These are phyloP conservation scores for Syncephalastrum monosporum DNA, from an alignment of 371 early-diverging fungal genomes.

Conservation along the genomic window DNA sequence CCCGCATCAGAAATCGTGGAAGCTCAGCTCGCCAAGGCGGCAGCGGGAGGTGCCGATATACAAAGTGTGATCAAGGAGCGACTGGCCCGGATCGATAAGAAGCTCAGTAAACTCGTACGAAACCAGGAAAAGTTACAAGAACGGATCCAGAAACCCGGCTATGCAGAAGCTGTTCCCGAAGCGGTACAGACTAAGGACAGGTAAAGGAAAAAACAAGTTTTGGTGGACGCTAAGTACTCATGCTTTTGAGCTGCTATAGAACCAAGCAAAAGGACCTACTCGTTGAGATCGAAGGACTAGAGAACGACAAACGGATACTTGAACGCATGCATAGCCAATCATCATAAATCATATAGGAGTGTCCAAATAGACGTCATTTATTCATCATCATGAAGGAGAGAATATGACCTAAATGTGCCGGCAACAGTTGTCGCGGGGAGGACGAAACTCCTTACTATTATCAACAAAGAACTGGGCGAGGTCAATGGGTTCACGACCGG, in stretches of 20 bases:
- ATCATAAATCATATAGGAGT: conserved; percentile 4
- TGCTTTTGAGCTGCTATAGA: conserved; percentile 17
- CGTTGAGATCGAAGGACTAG: conserved; percentile 25
- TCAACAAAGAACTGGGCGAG: conserved; percentile 13
- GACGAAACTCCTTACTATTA: conserved; percentile 13
- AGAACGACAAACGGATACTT: conserved; percentile 29
- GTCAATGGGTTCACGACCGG: conserved; percentile 15
- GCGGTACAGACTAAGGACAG: conserved; percentile 40
- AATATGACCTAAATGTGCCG: not conserved
- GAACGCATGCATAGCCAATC: conserved; percentile 6
- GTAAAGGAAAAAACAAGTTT: conserved; percentile 19
- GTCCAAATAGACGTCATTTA: too few species aligned
- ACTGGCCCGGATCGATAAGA: conserved; percentile 25
- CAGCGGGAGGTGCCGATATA: conserved; percentile 29
- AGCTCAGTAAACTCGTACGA: conserved; percentile 29
- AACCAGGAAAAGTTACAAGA: conserved; percentile 34
- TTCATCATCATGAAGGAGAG: not conserved
- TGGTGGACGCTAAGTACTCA: not conserved
- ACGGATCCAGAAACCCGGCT: conserved; percentile 38
- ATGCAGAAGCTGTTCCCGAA: conserved; percentile 38
- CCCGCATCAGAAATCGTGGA: conserved; percentile 41
- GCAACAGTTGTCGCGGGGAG: not conserved
- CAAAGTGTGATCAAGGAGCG: conserved; percentile 20
- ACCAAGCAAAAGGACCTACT: conserved; percentile 22
- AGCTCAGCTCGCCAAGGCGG: conserved; percentile 36